Evolutionary conservation across 2,329 filamentous ascomycete species (phyloP).

Genomic region (Apiospora phragmitis): DNA sequence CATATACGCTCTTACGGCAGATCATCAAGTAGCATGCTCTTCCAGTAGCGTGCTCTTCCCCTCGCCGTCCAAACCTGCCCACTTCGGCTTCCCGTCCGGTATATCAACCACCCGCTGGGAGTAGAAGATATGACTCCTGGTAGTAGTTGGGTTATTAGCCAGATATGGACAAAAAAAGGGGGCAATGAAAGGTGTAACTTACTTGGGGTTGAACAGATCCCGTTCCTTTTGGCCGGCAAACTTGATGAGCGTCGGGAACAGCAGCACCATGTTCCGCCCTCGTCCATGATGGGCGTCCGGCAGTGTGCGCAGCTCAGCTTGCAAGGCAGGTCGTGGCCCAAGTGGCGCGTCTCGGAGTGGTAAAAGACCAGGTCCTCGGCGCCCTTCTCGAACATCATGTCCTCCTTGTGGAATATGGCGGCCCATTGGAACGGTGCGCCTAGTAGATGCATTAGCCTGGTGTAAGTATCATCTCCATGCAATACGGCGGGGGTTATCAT

Average conservation of each 20-base stretch:
- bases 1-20: background rate
- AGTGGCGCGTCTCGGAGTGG: slow-evolving; percentile 59
- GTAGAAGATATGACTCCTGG: slow-evolving; percentile 75
- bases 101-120: slow-evolving; percentile 72
- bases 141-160: background rate
- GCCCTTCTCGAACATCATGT: slow-evolving; percentile 68
- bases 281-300: slow-evolving; percentile 81
- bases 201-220: slow-evolving; percentile 65
- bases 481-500: no score
- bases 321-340: slow-evolving; percentile 71
- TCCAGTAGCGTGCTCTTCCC: slow-evolving; percentile 27
- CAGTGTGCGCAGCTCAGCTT: slow-evolving; percentile 79
- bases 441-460: slow-evolving; percentile 27
- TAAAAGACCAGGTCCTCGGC: slow-evolving; percentile 70
- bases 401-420: slow-evolving; percentile 80
- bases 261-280: slow-evolving; percentile 80
- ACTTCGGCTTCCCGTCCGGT: slow-evolving; percentile 76
- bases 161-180: no score
- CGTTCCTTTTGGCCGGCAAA: slow-evolving; percentile 56
- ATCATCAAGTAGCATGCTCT: slow-evolving; percentile 30
- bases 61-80: slow-evolving; percentile 61
- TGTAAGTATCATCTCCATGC: background rate
- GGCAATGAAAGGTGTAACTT: slow-evolving; percentile 25
- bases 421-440: slow-evolving; percentile 89
- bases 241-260: slow-evolving; percentile 75